phyloP scores from a whole-genome alignment of 768 basidiomycete genomes.

The Tylopilus felleus region DNA sequence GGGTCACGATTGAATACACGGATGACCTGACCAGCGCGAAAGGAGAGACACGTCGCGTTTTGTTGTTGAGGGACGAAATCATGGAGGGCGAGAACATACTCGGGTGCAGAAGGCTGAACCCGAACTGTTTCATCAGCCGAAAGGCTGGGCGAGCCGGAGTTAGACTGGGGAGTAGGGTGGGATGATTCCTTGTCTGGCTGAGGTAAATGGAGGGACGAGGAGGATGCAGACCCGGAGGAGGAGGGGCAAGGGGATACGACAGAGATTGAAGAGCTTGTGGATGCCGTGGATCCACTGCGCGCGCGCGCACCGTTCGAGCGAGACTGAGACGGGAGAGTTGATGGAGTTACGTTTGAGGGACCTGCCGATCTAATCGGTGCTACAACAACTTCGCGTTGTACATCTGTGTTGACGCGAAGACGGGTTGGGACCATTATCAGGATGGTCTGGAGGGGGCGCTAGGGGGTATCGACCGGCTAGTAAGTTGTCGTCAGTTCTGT shows the following conservation, averaged over 20 bases:
- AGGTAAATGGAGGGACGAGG: constrained; percentile 47
- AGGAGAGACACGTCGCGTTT: constrained; percentile 79
- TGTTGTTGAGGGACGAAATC: constrained; percentile 76
- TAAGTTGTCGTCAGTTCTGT: constrained; percentile 1
- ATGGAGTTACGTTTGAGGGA: constrained; percentile 29
- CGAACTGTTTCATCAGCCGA: constrained; percentile 49
- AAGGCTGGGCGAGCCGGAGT: constrained; percentile 40
- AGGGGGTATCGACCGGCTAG: constrained; percentile 4
- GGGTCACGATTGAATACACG: constrained; percentile 83
- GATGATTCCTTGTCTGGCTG: constrained; percentile 30
- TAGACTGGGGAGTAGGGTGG: constrained; percentile 9
- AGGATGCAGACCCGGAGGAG: constrained; percentile 41
- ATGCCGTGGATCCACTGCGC: constrained; percentile 54
- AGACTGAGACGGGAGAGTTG: constrained; percentile 14
- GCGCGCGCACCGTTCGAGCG: constrained; percentile 27
- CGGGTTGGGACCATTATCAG: constrained; percentile 41
- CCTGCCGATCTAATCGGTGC: constrained; percentile 32
- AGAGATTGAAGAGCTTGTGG: constrained; percentile 54
- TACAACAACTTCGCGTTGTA: constrained; percentile 33
- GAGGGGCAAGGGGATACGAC: constrained; percentile 53
- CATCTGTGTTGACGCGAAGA: constrained; percentile 49
- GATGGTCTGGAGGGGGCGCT: not conserved
- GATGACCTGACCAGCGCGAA: constrained; percentile 88
- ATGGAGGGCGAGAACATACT: constrained; percentile 90
- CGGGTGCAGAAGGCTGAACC: constrained; percentile 38